phyloP scores from a whole-genome alignment of 108 stramenopile species.

The Pelagomonas calceolata region DNA sequence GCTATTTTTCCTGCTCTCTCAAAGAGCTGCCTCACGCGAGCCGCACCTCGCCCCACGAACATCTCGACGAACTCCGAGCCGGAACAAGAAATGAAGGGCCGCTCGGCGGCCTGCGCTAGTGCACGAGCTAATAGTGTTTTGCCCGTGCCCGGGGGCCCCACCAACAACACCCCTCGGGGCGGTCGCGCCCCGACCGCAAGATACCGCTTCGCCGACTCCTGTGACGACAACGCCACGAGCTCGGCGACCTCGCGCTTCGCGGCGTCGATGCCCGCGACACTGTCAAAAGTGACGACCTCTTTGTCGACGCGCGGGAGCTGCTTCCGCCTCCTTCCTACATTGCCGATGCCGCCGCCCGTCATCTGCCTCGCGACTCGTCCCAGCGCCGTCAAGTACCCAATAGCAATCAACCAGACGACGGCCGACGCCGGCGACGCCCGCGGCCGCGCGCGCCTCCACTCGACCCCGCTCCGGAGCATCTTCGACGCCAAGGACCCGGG shows the following conservation, averaged over 20 bases:
- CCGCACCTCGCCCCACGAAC: conserved; percentile 84
- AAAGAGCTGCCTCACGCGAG: conserved; percentile 78
- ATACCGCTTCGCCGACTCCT: conserved; percentile 10
- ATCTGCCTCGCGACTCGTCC: too few relatives aligned
- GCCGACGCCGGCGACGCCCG: too few relatives aligned
- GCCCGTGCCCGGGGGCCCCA: conserved; percentile 34
- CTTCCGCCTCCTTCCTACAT: too few relatives aligned
- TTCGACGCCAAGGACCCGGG: too few relatives aligned
- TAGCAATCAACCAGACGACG: too few relatives aligned
- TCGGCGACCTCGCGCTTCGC: conserved; percentile 68
- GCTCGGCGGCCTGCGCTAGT: conserved; percentile 41
- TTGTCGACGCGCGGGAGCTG: neutral
- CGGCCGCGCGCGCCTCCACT: too few relatives aligned
- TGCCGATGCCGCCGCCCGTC: too few relatives aligned
- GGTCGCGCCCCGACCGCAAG: conserved; percentile 32
- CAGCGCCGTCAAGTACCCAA: too few relatives aligned
- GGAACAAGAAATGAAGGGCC: conserved; percentile 45
- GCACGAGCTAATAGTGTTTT: conserved; percentile 36
- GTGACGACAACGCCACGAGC: conserved; percentile 48
- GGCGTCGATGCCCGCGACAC: conserved; percentile 81
- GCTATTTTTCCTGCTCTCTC: conserved; percentile 41
- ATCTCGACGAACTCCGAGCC: conserved; percentile 71
- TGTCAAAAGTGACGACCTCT: conserved; percentile 46
- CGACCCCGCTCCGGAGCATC: too few relatives aligned
- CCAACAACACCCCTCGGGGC: conserved; percentile 38